Evolutionary conservation across 2,329 filamentous ascomycete genomes (phyloP).

Genomic region (Aureobasidium sp.): DNA sequence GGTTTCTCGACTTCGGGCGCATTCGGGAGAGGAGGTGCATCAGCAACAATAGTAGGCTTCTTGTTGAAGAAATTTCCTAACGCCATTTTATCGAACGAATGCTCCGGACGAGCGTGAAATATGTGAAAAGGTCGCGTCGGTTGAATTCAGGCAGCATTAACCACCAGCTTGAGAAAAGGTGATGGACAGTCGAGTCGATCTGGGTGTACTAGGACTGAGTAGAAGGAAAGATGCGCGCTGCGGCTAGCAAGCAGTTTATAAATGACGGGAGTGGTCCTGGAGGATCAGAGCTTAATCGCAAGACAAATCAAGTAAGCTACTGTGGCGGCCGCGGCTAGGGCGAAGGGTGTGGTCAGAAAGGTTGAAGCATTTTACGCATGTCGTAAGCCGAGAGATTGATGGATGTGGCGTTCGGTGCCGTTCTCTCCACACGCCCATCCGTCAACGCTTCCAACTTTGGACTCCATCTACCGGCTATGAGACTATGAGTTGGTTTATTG

Average conservation of each 20-base stretch:
- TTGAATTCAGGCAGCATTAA: slow-evolving; percentile 32
- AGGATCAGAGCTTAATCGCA: slow-evolving; percentile 5
- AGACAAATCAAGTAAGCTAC: not conserved
- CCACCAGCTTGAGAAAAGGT: not conserved
- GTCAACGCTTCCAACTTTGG: slow-evolving; percentile 1
- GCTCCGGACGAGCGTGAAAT: slow-evolving; percentile 30
- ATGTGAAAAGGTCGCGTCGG: slow-evolving; percentile 28
- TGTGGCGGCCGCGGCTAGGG: not conserved
- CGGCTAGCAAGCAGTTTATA: not conserved
- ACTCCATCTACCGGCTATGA: not conserved
- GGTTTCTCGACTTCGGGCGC: slow-evolving; percentile 14
- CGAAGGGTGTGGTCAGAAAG: not conserved
- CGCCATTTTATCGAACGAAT: slow-evolving; percentile 46
- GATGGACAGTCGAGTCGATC: slow-evolving; percentile 1
- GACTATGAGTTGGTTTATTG: not conserved
- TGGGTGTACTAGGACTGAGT: not conserved
- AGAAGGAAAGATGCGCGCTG: not conserved
- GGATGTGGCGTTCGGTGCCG: too few species aligned
- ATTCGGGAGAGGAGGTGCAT: slow-evolving; percentile 12
- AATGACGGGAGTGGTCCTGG: not conserved
- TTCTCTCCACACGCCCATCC: not conserved
- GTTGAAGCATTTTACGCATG: not conserved
- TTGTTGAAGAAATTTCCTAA: slow-evolving; percentile 24
- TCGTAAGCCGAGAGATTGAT: not conserved
- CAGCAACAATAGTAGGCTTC: slow-evolving; percentile 9